Conservation (phyloP, 1,284 basidiomycete genomes). For the Tylopilus orsonianus region DNA sequence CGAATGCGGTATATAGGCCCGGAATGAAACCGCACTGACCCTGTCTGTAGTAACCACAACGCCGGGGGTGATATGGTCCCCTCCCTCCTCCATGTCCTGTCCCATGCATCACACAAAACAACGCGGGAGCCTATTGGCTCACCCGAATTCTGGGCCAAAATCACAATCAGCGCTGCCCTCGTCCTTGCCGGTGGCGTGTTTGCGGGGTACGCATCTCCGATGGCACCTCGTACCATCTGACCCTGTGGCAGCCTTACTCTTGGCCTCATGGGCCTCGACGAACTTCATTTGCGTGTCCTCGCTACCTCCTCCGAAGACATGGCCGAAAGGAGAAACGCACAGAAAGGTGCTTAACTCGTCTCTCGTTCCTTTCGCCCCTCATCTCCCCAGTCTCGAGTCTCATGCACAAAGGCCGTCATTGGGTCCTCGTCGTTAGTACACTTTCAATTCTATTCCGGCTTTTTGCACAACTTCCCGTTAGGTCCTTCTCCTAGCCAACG, state of each 20-base stretch:
- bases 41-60: neutral
- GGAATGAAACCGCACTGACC: neutral
- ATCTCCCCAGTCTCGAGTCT: conserved; percentile 63
- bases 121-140: conserved; percentile 38
- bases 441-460: neutral
- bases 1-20: neutral
- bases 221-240: neutral
- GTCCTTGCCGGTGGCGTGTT: conserved; percentile 84
- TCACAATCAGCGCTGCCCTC: conserved; percentile 62
- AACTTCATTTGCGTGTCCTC: conserved; percentile 87
- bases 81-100: conserved; percentile 4
- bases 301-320: conserved; percentile 75
- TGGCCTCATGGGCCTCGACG: conserved; percentile 93
- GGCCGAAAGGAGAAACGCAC: conserved; percentile 67
- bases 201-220: conserved; percentile 57
- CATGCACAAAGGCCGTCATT: conserved; percentile 83
- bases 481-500: conserved; percentile 83
- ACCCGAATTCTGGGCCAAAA: conserved; percentile 66
- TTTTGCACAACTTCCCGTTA: conserved; percentile 25
- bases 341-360: conserved; percentile 50
- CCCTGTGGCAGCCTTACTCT: conserved; percentile 63
- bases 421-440: conserved; percentile 84
- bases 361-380: neutral
- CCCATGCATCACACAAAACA: neutral
- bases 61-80: conserved; percentile 14